phyloP scores from a whole-genome alignment of 805 yeast species.

The Vanderwaltozyma tropicalis region DNA sequence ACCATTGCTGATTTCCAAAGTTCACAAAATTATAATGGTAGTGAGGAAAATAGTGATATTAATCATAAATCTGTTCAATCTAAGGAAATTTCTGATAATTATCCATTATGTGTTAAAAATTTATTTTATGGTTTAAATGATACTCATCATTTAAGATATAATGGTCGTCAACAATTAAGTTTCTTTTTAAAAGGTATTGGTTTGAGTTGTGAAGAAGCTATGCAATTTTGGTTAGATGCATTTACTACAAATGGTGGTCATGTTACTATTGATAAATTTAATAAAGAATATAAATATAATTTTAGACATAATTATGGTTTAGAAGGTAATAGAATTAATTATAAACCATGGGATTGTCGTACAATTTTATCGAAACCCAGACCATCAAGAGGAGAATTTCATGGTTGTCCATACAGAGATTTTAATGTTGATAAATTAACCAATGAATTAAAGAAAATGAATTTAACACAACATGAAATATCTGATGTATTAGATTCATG shows the following conservation, averaged over 20 bases:
- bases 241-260: conserved; percentile 45
- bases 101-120: conserved; percentile 72
- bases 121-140: conserved; percentile 51
- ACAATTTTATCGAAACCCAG: conserved; percentile 63
- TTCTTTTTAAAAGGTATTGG: conserved; percentile 87
- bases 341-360: conserved; percentile 77
- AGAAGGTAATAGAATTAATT: conserved; percentile 81
- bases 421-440: conserved; percentile 54
- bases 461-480: conserved; percentile 37
- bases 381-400: conserved; percentile 58
- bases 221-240: conserved; percentile 70
- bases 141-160: conserved; percentile 67
- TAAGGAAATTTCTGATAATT: conserved; percentile 46
- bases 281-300: conserved; percentile 81
- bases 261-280: conserved; percentile 62
- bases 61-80: conserved; percentile 52
- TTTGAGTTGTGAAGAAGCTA: conserved; percentile 73
- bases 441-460: conserved; percentile 37
- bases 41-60: conserved; percentile 37
- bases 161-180: conserved; percentile 78
- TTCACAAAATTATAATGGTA: conserved; percentile 20
- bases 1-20: conserved; percentile 40
- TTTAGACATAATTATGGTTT: conserved; percentile 84
- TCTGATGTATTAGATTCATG: conserved; percentile 58
- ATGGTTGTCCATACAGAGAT: conserved; percentile 91